Evolutionary conservation across 768 basidiomycete species (phyloP).

Genomic region (Termitomyces sp.): DNA sequence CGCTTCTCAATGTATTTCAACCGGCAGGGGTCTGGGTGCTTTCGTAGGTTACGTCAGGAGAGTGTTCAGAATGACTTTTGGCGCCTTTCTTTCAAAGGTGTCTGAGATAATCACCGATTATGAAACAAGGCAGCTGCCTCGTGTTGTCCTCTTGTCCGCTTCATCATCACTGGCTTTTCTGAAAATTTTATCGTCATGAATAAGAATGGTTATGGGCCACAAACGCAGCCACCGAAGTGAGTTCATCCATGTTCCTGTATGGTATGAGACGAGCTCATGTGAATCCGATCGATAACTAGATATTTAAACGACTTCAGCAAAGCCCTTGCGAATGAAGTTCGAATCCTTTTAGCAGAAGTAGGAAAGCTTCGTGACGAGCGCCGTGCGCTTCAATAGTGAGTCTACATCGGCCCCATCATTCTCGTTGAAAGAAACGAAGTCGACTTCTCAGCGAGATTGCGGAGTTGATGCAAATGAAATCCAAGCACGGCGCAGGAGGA

Average conservation of each 20-base stretch:
- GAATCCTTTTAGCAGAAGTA: constrained; percentile 73
- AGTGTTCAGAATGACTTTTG: neutral
- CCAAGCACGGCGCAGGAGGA: constrained; percentile 76
- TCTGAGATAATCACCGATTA: neutral
- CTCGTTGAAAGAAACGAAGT: neutral
- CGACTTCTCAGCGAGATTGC: constrained; percentile 62
- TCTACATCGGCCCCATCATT: neutral
- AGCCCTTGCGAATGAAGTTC: constrained; percentile 73
- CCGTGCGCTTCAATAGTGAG: constrained; percentile 71
- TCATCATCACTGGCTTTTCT: neutral
- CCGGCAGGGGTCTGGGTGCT: neutral
- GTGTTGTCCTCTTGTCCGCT: neutral
- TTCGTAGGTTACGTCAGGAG: no score
- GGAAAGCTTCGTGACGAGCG: constrained; percentile 76
- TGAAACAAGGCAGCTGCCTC: constrained; percentile 5
- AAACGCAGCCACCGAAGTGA: constrained; percentile 11
- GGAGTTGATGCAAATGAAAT: constrained; percentile 76
- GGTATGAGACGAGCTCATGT: neutral
- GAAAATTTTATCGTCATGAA: constrained; percentile 1
- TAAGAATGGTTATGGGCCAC: constrained; percentile 15
- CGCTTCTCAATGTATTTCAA: neutral
- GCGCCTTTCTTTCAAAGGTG: neutral
- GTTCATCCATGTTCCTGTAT: neutral
- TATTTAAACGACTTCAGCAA: constrained; percentile 84
- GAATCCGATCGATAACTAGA: constrained; percentile 19